Evolutionary conservation across 352 stramenopile species (phyloP).

Genomic region (Globisporangium orthogonon): DNA sequence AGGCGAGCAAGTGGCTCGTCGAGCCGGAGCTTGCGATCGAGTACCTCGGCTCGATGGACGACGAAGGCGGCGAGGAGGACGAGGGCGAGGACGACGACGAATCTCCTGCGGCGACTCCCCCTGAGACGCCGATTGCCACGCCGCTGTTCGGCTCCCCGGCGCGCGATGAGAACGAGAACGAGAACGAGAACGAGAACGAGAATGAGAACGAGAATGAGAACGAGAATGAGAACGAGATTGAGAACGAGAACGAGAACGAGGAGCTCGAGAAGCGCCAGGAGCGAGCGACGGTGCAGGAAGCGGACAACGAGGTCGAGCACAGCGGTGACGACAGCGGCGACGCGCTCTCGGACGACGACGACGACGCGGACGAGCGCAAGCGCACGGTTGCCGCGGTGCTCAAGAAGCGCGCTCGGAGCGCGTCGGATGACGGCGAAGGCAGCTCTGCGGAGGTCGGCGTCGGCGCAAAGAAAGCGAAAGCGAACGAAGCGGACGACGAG

Average conservation of each 20-base stretch:
- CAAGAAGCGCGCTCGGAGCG: constrained; percentile 39
- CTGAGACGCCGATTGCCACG: constrained; percentile 62
- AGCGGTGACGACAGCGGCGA: constrained; percentile 28
- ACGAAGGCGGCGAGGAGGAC: constrained; percentile 52
- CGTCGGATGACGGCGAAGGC: constrained; percentile 23
- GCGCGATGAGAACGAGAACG: constrained; percentile 29
- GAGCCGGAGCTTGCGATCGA: constrained; percentile 71
- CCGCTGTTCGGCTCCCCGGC: constrained; percentile 63
- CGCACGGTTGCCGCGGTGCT: constrained; percentile 23
- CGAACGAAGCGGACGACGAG: constrained; percentile 13
- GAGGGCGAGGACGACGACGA: constrained; percentile 72
- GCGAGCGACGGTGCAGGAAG: constrained; percentile 10
- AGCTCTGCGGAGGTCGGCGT: constrained; percentile 8
- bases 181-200: constrained; percentile 30
- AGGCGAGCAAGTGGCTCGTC: constrained; percentile 80
- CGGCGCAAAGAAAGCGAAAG: constrained; percentile 18
- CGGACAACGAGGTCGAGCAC: constrained; percentile 22
- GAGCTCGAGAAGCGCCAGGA: constrained; percentile 19
- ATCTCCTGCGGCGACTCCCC: constrained; percentile 51
- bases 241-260: constrained; percentile 25
- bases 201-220: constrained; percentile 29
- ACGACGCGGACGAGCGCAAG: constrained; percentile 32
- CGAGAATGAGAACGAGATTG: constrained; percentile 22
- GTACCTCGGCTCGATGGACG: constrained; percentile 78
- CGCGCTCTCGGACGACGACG: constrained; percentile 32